Evolutionary conservation across 331 rosid genomes (phyloP), one percentile per base, ranked within the genome.

Genomic region (Dryas integrifolia): DNA sequence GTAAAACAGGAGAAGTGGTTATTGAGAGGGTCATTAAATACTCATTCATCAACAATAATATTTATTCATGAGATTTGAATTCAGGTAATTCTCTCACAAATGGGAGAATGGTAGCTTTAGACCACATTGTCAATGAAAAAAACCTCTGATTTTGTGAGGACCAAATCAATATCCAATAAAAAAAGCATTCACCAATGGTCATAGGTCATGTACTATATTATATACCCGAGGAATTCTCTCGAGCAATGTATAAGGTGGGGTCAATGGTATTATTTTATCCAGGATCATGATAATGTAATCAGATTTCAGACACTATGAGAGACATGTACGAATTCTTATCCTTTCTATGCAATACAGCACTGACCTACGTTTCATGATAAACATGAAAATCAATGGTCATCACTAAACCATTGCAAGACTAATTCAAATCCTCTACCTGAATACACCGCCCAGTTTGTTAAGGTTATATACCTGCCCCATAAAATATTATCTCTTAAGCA

Each of bases 161-260:
- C 9, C 62, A 57, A 21, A 18, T 52, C 0, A 57, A 3, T 9
- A 57, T 57, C 41, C 41, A 57, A 21, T 6, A 15, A 24, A 5
- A 24, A 30, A 30, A 30, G 35, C 61, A 56, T 18, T 21, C 38
- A 21, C 5, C 64, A 26, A 58, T 59, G 5, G 13, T 7, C 16
- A 59, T 35, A 35, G 18, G 47, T 44, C 1, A 8, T 44, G 35
- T 30, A 30, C 35, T 30, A 30, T 30, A 30, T 30, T 30, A 30
- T 30, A 30, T 30, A 30, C 35, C 3, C 2, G 35, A 30, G 35
- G 35, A 30, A 30, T 30, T 30, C 35, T 30, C 2, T 30, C 35
- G 85, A 79, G 81, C 90, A 30, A 30, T 30, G 35, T 0, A 30
- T 30, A 30, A 30, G 47, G 0, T 4, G 6, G 47, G 3, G 67